A percentile compares a stretch with the other conserved stretches of the same genome.
These are phyloP conservation scores for Boehmeria nivea DNA, from an alignment of 306 rosid genomes.

Conservation along the genomic window DNA sequence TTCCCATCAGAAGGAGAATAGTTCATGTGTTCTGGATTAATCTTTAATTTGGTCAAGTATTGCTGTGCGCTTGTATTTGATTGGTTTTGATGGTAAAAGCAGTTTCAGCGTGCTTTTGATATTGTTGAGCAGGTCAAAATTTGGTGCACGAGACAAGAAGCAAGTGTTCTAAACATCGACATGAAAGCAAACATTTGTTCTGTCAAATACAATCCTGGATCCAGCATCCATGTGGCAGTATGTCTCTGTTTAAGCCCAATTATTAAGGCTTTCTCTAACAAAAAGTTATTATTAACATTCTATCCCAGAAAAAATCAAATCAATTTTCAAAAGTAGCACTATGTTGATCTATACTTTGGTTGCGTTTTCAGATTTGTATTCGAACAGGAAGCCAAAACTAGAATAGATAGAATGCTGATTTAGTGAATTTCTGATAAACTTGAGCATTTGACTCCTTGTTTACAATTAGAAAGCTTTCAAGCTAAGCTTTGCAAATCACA, in stretches of 20 bases:
- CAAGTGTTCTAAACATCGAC: slow-evolving; percentile 69
- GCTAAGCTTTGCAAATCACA: slow-evolving; percentile 16
- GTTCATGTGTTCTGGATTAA: too few species aligned
- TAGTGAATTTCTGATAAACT: background rate
- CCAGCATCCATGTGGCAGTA: slow-evolving; percentile 76
- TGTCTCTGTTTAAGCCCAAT: slow-evolving; percentile 18
- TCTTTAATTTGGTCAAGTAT: background rate
- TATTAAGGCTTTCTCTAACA: background rate
- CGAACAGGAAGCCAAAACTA: too few species aligned
- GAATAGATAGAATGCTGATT: too few species aligned
- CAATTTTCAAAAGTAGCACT: background rate
- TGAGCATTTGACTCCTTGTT: background rate
- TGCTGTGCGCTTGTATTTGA: background rate
- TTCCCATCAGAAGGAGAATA: too few species aligned
- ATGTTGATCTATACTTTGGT: too few species aligned
- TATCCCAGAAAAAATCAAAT: background rate
- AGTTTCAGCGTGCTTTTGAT: background rate
- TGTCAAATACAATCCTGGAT: slow-evolving; percentile 91
- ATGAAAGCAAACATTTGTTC: slow-evolving; percentile 96
- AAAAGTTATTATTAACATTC: background rate
- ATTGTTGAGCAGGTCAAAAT: slow-evolving; percentile 62
- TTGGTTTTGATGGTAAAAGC: slow-evolving; percentile 9
- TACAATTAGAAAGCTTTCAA: background rate
- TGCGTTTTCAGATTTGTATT: too few species aligned
- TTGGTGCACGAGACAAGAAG: slow-evolving; percentile 78